phyloP scores from a whole-genome alignment of 768 basidiomycete species.

The Leccinum longicurvipes region DNA sequence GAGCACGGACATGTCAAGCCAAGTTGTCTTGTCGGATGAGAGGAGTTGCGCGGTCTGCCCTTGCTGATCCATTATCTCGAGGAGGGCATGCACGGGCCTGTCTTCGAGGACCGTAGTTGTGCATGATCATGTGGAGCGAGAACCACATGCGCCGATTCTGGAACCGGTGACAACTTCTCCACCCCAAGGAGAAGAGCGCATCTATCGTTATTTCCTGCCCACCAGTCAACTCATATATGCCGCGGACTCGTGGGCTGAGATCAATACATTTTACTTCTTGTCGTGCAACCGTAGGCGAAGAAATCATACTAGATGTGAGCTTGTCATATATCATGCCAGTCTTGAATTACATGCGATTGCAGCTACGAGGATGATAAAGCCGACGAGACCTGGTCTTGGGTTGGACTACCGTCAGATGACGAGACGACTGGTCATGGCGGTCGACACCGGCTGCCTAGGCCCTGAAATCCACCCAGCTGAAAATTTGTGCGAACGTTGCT shows the following conservation, averaged over 20 bases:
- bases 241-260: not conserved
- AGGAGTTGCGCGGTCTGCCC: not conserved
- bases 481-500: not conserved
- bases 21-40: conserved; percentile 2
- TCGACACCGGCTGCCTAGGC: not conserved
- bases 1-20: not conserved
- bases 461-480: conserved; percentile 2
- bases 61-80: conserved; percentile 19
- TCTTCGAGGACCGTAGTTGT: conserved; percentile 12
- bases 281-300: not conserved
- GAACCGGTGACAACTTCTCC: conserved; percentile 5
- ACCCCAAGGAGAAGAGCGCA: conserved; percentile 14
- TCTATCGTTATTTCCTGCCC: not conserved
- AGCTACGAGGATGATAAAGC: too few species aligned
- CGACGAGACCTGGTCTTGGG: conserved; percentile 20
- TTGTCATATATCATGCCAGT: too few species aligned
- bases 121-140: conserved; percentile 4
- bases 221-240: not conserved
- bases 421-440: too few species aligned
- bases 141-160: conserved; percentile 5
- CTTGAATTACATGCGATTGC: conserved; percentile 13
- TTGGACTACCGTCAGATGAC: conserved; percentile 12
- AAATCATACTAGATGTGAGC: not conserved
- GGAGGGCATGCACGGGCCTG: conserved; percentile 16
- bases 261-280: not conserved